Evolutionary conservation across 164 flowering plant genomes (phyloP).

Genomic region (Stephania japonica): DNA sequence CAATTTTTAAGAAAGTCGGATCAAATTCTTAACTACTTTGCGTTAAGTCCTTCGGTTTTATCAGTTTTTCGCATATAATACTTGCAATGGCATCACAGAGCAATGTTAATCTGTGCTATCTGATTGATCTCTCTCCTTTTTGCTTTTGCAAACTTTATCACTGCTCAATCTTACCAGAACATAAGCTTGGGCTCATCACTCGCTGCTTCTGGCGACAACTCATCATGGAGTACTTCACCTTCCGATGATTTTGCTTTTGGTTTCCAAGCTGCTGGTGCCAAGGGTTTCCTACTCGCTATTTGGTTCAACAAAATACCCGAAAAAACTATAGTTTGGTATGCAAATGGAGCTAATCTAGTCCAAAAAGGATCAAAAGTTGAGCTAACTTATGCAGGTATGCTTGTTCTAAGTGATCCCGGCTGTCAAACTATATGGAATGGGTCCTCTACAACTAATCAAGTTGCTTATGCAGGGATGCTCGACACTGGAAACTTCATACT

Average conservation of each 20-base stretch:
- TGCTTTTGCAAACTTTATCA: background rate
- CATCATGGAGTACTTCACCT: conserved; percentile 22
- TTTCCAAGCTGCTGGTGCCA: conserved; percentile 12
- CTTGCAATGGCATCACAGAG: no score
- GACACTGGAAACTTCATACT: conserved; percentile 44
- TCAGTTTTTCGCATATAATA: no score
- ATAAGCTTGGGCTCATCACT: conserved; percentile 17
- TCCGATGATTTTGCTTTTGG: conserved; percentile 35
- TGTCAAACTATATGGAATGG: conserved; percentile 3
- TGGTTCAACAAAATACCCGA: conserved; percentile 30
- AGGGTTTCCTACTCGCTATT: conserved; percentile 22
- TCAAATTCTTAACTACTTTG: no score
- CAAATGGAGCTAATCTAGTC: conserved; percentile 12
- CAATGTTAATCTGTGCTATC: no score
- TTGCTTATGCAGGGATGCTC: conserved; percentile 32
- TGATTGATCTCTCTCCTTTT: background rate
- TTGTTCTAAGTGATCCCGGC: conserved; percentile 2
- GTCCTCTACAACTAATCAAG: background rate
- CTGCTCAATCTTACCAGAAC: conserved; percentile 8
- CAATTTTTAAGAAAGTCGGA: no score
- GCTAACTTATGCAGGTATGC: conserved; percentile 9
- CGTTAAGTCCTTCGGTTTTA: background rate
- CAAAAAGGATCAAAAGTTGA: conserved; percentile 16
- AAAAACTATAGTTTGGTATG: conserved; percentile 28
- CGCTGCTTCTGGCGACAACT: conserved; percentile 2